Conservation (phyloP, 305 asterid genomes). For the Lippia alba region DNA sequence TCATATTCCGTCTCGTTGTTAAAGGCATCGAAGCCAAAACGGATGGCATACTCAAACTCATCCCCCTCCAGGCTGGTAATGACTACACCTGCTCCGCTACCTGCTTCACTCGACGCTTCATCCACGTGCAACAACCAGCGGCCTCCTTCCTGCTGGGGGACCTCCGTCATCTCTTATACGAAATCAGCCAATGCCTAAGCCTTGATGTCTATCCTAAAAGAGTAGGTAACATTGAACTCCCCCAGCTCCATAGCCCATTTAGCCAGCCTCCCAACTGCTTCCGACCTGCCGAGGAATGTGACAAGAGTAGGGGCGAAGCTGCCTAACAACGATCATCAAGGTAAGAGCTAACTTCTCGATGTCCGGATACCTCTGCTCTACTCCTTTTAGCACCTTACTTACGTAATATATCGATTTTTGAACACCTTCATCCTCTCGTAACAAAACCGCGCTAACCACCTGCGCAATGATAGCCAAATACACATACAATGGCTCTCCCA, state of each 20-base stretch:
- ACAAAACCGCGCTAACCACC: neutral
- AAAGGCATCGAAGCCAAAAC: neutral
- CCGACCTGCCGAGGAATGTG: neutral
- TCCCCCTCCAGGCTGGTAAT: too few species aligned
- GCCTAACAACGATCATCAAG: neutral
- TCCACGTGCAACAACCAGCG: neutral
- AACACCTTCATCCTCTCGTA: neutral
- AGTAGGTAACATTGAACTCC: neutral
- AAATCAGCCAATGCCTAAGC: neutral
- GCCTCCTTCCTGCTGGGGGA: neutral
- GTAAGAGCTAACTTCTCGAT: neutral
- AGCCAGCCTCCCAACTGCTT: neutral
- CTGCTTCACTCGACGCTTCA: neutral
- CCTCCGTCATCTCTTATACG: neutral
- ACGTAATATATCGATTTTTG: neutral
- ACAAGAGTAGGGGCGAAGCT: neutral
- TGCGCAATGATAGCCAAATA: neutral
- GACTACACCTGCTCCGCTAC: neutral
- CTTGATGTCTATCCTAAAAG: neutral
- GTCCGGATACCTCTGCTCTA: neutral
- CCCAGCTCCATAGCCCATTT: neutral
- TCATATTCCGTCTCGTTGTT: neutral
- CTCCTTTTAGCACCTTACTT: neutral
- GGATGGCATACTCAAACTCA: neutral
- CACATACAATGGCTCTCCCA: neutral